Percentiles rank a stretch among this genome's conserved stretches.
These are phyloP conservation scores for Coniochaeta hoffmannii DNA, from an alignment of 2,329 filamentous ascomycete species.

Conservation along the genomic window DNA sequence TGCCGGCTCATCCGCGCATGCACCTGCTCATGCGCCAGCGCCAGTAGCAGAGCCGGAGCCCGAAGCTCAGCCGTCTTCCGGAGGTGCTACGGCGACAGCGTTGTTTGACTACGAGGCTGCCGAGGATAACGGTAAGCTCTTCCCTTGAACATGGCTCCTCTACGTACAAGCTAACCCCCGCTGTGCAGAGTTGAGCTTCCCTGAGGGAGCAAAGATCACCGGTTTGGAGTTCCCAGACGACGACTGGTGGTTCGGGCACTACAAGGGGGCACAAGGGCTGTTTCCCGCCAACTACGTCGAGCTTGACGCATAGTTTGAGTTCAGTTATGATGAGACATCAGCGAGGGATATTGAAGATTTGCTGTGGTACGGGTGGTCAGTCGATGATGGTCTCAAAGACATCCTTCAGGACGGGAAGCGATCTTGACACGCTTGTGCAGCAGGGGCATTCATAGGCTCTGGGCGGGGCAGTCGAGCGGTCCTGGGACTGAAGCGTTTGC, in stretches of 20 bases:
- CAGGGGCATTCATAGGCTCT: no score
- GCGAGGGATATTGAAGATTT: background rate
- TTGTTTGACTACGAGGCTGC: constrained; percentile 95
- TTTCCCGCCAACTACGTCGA: constrained; percentile 73
- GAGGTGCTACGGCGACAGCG: constrained; percentile 67
- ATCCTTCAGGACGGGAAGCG: no score
- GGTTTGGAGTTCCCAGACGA: constrained; percentile 93
- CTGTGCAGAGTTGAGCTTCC: constrained; percentile 65
- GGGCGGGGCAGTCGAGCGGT: no score
- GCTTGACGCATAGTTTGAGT: constrained; percentile 29
- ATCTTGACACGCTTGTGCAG: no score
- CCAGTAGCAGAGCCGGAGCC: constrained; percentile 30
- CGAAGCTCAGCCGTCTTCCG: constrained; percentile 28
- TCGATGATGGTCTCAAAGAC: background rate
- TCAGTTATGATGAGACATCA: background rate
- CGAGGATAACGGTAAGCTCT: constrained; percentile 70
- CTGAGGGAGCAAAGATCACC: constrained; percentile 76
- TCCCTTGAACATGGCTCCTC: background rate
- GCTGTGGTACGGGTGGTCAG: background rate
- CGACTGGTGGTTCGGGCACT: constrained; percentile 96
- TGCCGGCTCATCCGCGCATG: constrained; percentile 18
- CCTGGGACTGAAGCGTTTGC: no score
- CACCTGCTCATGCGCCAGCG: constrained; percentile 20
- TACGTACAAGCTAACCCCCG: constrained; percentile 25
- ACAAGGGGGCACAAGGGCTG: constrained; percentile 69